phyloP scores from a whole-genome alignment of 768 basidiomycete genomes.

The Trametes meyenii region DNA sequence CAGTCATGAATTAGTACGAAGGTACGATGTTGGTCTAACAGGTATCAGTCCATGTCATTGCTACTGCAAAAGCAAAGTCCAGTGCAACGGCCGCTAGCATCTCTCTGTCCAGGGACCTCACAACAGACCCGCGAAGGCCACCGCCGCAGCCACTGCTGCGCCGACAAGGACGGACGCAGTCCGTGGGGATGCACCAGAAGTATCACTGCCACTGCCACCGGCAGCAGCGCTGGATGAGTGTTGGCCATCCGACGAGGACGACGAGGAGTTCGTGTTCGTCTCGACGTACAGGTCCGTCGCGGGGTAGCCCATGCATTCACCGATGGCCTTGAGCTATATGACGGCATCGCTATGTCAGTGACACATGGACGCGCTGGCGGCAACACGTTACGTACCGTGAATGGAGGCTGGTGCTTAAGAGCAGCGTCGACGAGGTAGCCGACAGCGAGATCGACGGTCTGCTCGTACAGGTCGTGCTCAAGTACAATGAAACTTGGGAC shows the following conservation, averaged over 20 bases:
- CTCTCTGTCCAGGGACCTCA: not conserved
- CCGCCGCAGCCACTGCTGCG: slow-evolving; percentile 4
- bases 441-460: slow-evolving; percentile 88
- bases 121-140: slow-evolving; percentile 8
- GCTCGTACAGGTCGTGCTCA: slow-evolving; percentile 82
- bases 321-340: slow-evolving; percentile 69
- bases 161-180: slow-evolving; percentile 7
- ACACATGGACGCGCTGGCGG: not conserved
- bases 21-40: not conserved
- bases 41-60: not conserved
- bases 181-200: slow-evolving; percentile 1
- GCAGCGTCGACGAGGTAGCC: slow-evolving; percentile 86
- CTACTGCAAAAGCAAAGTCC: not conserved
- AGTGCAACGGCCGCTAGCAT: not conserved
- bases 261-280: slow-evolving; percentile 54
- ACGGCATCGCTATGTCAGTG: not conserved
- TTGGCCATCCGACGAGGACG: slow-evolving; percentile 8
- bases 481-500: slow-evolving; percentile 77
- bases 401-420: slow-evolving; percentile 60
- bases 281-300: slow-evolving; percentile 79
- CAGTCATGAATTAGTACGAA: slow-evolving; percentile 14
- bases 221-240: slow-evolving; percentile 11
- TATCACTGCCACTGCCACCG: not conserved
- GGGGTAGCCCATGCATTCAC: slow-evolving; percentile 70
- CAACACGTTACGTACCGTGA: slow-evolving; percentile 50